Evolutionary conservation across 345 rosid species (phyloP).

Genomic region (Streptanthus diversifolius): DNA sequence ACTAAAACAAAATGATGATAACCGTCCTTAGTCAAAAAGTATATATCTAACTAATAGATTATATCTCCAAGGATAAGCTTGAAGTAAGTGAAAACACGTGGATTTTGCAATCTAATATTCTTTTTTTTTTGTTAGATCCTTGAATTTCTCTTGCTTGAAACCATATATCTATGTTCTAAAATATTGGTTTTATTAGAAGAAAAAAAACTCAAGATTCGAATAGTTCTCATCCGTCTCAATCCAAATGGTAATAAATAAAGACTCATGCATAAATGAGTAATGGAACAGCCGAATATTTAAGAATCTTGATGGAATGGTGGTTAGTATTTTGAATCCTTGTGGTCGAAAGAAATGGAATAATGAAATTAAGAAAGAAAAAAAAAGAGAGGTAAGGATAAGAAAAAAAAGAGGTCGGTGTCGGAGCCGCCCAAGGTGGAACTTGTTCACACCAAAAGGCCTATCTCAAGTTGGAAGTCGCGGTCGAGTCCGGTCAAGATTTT

Average conservation of each 20-base stretch:
- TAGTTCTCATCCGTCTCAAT: too few relatives aligned
- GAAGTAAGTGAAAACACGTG: neutral
- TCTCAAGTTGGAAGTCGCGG: constrained; percentile 33
- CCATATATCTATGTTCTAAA: neutral
- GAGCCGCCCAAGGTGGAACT: constrained; percentile 36
- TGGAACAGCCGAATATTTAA: neutral
- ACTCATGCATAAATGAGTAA: too few relatives aligned
- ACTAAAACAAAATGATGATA: neutral
- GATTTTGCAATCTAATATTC: neutral
- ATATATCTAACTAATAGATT: neutral
- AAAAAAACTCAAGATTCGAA: neutral
- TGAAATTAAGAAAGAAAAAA: neutral
- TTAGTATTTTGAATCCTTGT: neutral
- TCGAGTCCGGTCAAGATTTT: constrained; percentile 39
- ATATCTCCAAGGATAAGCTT: neutral
- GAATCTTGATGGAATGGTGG: neutral
- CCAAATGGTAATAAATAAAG: neutral
- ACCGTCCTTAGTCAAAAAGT: neutral
- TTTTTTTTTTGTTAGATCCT: too few relatives aligned
- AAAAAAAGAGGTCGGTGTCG: constrained; percentile 25
- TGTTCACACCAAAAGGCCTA: constrained; percentile 27
- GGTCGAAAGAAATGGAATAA: neutral
- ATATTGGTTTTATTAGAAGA: neutral
- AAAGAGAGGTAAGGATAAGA: neutral
- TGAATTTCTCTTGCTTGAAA: too few relatives aligned